phyloP scores from a whole-genome alignment of 345 rosid species.

The Anacardium occidentale region DNA sequence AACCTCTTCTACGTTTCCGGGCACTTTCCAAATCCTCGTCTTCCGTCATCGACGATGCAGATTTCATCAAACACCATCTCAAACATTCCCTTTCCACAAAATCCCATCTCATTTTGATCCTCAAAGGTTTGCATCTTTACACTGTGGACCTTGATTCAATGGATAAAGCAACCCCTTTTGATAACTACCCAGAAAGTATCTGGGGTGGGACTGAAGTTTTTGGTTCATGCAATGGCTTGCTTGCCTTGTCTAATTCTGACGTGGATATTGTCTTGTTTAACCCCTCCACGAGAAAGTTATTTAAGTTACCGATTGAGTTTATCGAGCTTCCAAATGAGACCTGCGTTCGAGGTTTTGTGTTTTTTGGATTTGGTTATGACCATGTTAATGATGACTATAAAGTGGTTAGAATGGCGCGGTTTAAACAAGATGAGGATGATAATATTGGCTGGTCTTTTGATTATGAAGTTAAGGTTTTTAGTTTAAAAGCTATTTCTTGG shows the following conservation, averaged over 20 bases:
- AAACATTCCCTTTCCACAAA: conserved; percentile 30
- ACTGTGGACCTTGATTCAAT: conserved; percentile 36
- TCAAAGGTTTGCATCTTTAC: conserved; percentile 41
- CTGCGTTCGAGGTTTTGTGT: conserved; percentile 23
- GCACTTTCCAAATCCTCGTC: conserved; percentile 42
- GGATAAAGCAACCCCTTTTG: conserved; percentile 33
- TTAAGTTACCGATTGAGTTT: background rate
- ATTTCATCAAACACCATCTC: conserved; percentile 50
- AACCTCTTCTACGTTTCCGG: conserved; percentile 36
- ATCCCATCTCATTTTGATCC: conserved; percentile 39
- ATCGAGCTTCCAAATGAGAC: background rate
- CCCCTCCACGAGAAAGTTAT: conserved; percentile 24
- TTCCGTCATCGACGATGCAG: conserved; percentile 38
- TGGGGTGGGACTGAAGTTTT: conserved; percentile 45
- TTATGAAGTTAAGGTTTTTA: conserved; percentile 36
- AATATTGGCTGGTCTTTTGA: conserved; percentile 9
- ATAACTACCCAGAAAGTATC: conserved; percentile 41
- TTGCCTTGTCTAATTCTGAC: conserved; percentile 46
- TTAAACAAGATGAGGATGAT: conserved; percentile 10
- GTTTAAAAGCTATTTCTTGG: conserved; percentile 39
- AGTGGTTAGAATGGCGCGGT: conserved; percentile 36
- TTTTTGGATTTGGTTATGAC: conserved; percentile 49
- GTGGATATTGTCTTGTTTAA: conserved; percentile 52
- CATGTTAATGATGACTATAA: conserved; percentile 31
- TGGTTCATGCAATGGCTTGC: conserved; percentile 54